Evolutionary conservation across 306 rosid genomes (phyloP), one percentile per base, ranked within the genome.

Genomic region (Luffa aegyptiaca): DNA sequence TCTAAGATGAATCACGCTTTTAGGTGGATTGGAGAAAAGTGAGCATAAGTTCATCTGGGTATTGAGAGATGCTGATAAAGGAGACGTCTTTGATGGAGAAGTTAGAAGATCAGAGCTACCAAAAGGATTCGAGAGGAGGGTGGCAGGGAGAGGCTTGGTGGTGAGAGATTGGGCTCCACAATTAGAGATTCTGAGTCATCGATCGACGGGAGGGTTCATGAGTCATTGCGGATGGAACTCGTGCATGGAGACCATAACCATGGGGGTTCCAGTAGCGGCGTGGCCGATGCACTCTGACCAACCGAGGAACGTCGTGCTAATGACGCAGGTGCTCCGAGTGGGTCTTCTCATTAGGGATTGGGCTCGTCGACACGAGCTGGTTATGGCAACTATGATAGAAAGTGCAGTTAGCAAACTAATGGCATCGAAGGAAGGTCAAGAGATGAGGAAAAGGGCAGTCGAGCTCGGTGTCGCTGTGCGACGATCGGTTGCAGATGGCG

Each of bases 241-340:
- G 0, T 93, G 95, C 87, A 84, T 93, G 82, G 95, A 93, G 79
- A 90, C 92, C 72, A 63, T 90, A 12, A 85, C 90, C 0, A 81
- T 87, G 93, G 93, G 97, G 21, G 90, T 91, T 51, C 91, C 95
- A 5, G 69, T 90, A 10, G 93, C 82, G 7, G 86, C 93, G 6
- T 93, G 97, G 97, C 93, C 95, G 6, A 88, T 93, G 93, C 95
- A 90, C 68, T 93, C 93, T 0, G 95, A 91, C 77, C 95, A 91
- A 75, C 95, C 91, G 0, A 86, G 97, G 76, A 93, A 93, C 81
- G 44, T 88, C 0, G 90, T 87, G 55, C 44, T 91, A 83, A 78
- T 90, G n/a, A 85, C 93, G 0, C 37, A 83, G 3, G 44, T 91
- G 59, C 88, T 93, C 0, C 65, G 79, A 13, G 74, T 86, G 39